Conservation (phyloP, 352 stramenopile genomes). For the Ophiocytium majus region DNA sequence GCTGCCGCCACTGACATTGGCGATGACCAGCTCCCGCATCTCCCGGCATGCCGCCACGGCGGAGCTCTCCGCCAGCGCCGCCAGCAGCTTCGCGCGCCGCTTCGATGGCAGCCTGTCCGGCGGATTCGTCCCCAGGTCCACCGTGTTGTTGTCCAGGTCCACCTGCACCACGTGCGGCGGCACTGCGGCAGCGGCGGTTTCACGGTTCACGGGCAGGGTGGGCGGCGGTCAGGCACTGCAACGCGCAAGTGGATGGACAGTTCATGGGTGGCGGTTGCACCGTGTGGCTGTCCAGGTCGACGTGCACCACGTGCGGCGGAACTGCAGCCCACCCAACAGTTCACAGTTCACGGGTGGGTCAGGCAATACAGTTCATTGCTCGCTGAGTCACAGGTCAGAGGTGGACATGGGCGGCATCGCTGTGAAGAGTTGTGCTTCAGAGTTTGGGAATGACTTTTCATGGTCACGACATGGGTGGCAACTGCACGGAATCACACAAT, state of each 20-base stretch:
- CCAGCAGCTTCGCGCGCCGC: constrained; percentile 41
- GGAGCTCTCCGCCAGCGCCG: constrained; percentile 39
- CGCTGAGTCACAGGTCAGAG: no score
- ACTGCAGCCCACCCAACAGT: not conserved
- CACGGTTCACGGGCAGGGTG: not conserved
- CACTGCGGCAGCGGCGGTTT: not conserved
- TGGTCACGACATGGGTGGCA: no score
- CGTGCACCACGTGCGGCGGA: constrained; percentile 29
- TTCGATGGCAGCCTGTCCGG: constrained; percentile 27
- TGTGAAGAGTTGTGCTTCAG: no score
- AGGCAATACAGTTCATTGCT: no score
- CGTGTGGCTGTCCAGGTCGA: constrained; percentile 50
- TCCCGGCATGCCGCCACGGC: constrained; percentile 20
- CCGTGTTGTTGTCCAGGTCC: constrained; percentile 50
- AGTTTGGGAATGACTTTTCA: no score
- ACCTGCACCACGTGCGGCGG: constrained; percentile 36
- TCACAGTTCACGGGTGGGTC: not conserved
- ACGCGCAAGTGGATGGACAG: no score
- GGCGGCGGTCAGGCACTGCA: no score
- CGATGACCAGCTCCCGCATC: not conserved
- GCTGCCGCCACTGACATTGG: not conserved
- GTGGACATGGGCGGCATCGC: no score
- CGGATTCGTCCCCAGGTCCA: constrained; percentile 26
- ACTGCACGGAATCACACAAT: no score
- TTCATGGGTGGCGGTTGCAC: no score